phyloP scores from a whole-genome alignment of 257 asterid species.

The Nyctanthes arbortristis region DNA sequence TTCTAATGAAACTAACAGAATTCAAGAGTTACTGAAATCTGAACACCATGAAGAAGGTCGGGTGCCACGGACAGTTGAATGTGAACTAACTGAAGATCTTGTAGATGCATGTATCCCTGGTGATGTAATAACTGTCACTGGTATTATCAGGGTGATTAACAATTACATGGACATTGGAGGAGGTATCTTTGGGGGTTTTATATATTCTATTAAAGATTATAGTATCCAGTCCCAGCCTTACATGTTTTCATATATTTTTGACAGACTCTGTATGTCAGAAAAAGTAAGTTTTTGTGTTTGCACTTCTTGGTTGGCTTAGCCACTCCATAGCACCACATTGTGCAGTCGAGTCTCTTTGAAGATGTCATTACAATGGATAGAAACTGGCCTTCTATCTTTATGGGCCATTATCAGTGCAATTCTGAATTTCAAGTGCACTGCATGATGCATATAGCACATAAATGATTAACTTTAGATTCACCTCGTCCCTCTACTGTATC shows the following conservation, averaged over 20 bases:
- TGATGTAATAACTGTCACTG: conserved; percentile 88
- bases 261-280: neutral
- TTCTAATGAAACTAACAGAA: conserved; percentile 37
- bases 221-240: conserved; percentile 16
- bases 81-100: conserved; percentile 90
- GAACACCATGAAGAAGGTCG: conserved; percentile 86
- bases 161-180: conserved; percentile 99
- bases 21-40: conserved; percentile 86
- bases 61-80: conserved; percentile 93
- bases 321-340: neutral
- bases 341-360: neutral
- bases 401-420: neutral
- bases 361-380: conserved; percentile 3
- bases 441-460: neutral
- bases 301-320: neutral
- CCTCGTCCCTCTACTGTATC: neutral
- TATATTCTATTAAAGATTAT: conserved; percentile 10
- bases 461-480: neutral
- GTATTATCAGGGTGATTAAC: conserved; percentile 85
- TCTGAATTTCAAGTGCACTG: neutral
- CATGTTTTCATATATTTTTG: conserved; percentile 10
- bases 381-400: neutral
- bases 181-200: conserved; percentile 63
- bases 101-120: conserved; percentile 99
- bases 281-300: neutral